Evolutionary conservation across 1,284 basidiomycete species (phyloP), one percentile per base, ranked within the genome.

Genomic region (Coniferiporia sulphurascens): DNA sequence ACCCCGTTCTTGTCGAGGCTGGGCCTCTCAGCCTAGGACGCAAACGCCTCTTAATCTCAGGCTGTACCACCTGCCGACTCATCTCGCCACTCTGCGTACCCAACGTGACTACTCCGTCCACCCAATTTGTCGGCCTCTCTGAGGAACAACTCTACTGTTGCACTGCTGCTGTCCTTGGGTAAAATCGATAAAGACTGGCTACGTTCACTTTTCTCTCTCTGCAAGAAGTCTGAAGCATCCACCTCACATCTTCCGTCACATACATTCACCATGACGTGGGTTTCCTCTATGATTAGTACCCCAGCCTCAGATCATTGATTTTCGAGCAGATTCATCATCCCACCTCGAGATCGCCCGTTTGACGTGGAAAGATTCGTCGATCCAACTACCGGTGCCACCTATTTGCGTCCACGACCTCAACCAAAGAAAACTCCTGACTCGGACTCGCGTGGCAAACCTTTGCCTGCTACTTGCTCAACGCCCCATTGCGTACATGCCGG

Each of bases 371-470:
- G 22, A 17, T 34, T 51, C 22, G 50, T 46, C 17, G 58, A 59
- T 55, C 58, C 58, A 27, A 35, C 36, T 27, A 59, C 58, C 41
- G 58, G 58, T 15, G 58, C 58, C 3, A 55, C n/a, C 7, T 49
- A 44, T 45, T 43, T 48, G n/a, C 58, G 35, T 32, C 44, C 46
- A 13, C 45, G 17, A 3, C n/a, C 36, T 27, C 27, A 27, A 27
- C 27, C 27, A 27, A 27, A 27, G 17, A 46, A 44, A 21, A 45
- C 44, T 35, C 52, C 35, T 21, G 35, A 55, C 9, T 8, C 36
- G 32, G 36, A 55, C n/a, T 41, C 48, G 17, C n/a, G 32, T 36
- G 27, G 22, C 3, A 19, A 53, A 17, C 51, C 57, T 15, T 38
- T 35, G 6, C 57, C 57, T 7, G 51, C 41, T 8, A 58, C 57